Evolutionary conservation across 352 stramenopile species (phyloP), one percentile per base, ranked within the genome.

Genomic region (Halophytophthora polymorphica): DNA sequence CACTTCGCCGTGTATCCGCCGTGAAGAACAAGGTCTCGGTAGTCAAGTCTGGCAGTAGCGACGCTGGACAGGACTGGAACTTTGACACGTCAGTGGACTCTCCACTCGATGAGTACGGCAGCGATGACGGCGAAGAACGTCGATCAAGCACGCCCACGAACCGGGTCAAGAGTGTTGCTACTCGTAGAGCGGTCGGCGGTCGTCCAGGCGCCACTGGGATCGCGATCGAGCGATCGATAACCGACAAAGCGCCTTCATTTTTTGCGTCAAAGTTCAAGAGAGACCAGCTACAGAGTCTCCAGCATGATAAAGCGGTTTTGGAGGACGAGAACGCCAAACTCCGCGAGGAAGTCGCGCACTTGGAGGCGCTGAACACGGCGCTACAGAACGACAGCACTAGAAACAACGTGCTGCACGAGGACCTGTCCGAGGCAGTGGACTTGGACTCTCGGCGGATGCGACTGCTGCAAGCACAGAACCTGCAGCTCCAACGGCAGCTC

Each of bases 401-500:
- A 47, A 66, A 44, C n/a, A 50, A 21, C 2, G 13, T 18, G 1
- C 33, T 54, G 18, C 37, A 61, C 1, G 40, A 50, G 5, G 44
- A 45, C 3, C 33, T 45, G 14, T 35, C 53, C 1, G 34, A 52
- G 7, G 43, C 53, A 6, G 25, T 47, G 8, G 36, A 56, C 10
- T 71, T 76, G 50, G 52, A 71, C 14, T 28, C 53, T 14, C 52
- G 56, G 13, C 60, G 64, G 28, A 72, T 83, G 50, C 67, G 61
- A 23, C 41, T 83, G 4, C 28, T 84, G 1, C 66, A 82, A 47
- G 64, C 71, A 5, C 77, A 88, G 45, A 86, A 88, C 41, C n/a
- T 84, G 23, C 77, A 88, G 49, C 69, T 88, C 4, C 69, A 77
- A 38, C 66, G 77, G 7, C 71, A 88, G 44, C 38, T 88, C 22